Evolutionary conservation across 805 yeast species (phyloP), one percentile per base, ranked within the genome.

Genomic region (Barnettozyma siamensis): DNA sequence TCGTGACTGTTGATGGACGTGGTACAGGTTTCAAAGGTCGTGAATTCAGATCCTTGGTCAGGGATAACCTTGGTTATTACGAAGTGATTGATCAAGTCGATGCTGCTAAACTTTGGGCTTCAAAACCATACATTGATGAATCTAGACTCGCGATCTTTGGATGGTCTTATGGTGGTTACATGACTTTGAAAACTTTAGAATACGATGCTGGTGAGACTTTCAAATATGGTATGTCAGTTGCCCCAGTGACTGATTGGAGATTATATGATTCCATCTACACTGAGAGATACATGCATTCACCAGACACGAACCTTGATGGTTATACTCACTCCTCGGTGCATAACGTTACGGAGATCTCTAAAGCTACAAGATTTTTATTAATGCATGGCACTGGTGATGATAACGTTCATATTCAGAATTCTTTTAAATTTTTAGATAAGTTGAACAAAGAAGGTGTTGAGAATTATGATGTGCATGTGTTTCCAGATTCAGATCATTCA

Each of bases 311-410:
- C 58, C 56, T 66, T 2, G 64, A 65, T 1, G 93, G 91, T 0
- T 91, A 91, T 59, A 56, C 58, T 4, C 52, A 60, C 8, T 69
- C 85, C 2, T 69, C 79, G 1, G 79, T 91, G 26, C 65, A 67
- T 38, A 66, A 83, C 38, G 75, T 74, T 19, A 70, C 73, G 1
- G 71, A 70, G 10, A 72, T 93, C 49, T 77, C 70, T 13, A 56
- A 67, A 35, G 73, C 71, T 9, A 71, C 71, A 35, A 70, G 98
- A 54, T 88, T 93, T 55, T 63, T 93, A 46, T 59, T 93, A 29
- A 87, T 91, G 87, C 99, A 91, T 58, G 99, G 99, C 1, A 81
- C 96, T 0, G 96, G 96, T 5, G 99, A 93, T 64, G 99, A 93
- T 62, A 93, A 93, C 54, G 99, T 93, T 35, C 98, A 93, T 64